A percentile compares a stretch with the other conserved stretches of the same genome.
Evolutionary conservation across 176 grass and related monocot species (phyloP).

Genomic region (Chloris gayana): DNA sequence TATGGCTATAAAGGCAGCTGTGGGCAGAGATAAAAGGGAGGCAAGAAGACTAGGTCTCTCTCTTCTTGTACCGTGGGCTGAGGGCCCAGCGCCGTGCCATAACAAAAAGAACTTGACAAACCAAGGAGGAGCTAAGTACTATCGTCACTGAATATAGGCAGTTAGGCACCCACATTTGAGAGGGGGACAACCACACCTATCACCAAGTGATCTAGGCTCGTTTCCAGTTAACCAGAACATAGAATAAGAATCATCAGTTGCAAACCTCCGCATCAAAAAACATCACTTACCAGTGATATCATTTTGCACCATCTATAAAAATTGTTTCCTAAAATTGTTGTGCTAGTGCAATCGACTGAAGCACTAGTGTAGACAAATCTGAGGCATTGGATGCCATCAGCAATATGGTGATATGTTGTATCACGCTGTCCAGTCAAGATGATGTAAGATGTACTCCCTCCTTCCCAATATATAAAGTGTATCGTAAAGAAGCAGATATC

Average conservation of each 20-base stretch:
- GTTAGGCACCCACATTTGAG: background rate
- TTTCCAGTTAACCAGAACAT: background rate
- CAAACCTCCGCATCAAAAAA: background rate
- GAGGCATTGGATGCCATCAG: background rate
- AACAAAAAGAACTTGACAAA: background rate
- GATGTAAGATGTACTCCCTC: background rate
- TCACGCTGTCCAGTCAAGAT: background rate
- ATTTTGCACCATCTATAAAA: background rate
- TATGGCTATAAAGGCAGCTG: background rate
- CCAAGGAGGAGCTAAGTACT: background rate
- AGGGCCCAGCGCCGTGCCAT: too few species aligned
- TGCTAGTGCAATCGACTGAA: background rate
- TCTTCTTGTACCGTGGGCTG: background rate
- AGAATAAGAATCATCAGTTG: conserved; percentile 1
- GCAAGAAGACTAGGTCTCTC: background rate
- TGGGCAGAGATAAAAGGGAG: background rate
- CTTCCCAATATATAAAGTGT: too few species aligned
- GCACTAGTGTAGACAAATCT: background rate
- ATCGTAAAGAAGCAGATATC: too few species aligned
- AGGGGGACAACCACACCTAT: background rate
- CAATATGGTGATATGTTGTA: conserved; percentile 1
- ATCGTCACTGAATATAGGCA: background rate
- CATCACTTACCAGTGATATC: background rate
- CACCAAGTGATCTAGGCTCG: background rate
- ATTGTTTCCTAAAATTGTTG: background rate